Base-by-base conservation (phyloP, 1,139 yeast species). In the Hansenula lynferdii region DNA sequence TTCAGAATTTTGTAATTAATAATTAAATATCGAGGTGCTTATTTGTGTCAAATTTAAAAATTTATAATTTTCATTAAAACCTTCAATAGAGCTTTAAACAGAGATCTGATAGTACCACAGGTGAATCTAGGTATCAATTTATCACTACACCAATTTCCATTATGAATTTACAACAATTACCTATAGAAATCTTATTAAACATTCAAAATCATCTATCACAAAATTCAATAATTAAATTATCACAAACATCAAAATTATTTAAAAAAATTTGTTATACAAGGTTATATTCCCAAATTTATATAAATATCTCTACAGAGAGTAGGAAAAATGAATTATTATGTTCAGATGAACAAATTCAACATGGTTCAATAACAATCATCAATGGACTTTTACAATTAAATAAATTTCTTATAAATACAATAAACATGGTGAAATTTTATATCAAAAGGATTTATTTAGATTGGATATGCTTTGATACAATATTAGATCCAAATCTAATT, bases 231-330 rank as follows among this genome's bases (percentile, higher is more conserved):
- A 23, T 31, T 7, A 4, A 10, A 16, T 12, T 31, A 23, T 12
- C 27, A 3, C 12, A 31, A 23, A 31, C 34, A 5, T 31, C 22
- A 16, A 24, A n/a, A 4, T 2, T 4, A 3, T 31, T 40, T 17
- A 32, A 35, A 20, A 8, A 14, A 2, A 21, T 20, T 3, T 26
- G 40, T 33, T 41, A 38, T 32, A 25, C 31, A 6, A 17, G 36
- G 8, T 24, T 41, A 9, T 41, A 41, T 32, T 38, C 42, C 17
- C 25, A 33, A 11, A 19, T 41, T 10, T 41, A 41, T 24, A 9
- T 33, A 28, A 17, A 34, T 11, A 18, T 40, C 5, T 16, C 37
- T 2, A 27, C 31, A 9, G 19, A 36, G 8, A 18, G 19, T 10
- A 27, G 29, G 17, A 8, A 28, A 10, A 15, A n/a, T 9, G 34